phyloP scores from a whole-genome alignment of 2,329 filamentous ascomycete genomes.

The Pseudocercospora crystallina region DNA sequence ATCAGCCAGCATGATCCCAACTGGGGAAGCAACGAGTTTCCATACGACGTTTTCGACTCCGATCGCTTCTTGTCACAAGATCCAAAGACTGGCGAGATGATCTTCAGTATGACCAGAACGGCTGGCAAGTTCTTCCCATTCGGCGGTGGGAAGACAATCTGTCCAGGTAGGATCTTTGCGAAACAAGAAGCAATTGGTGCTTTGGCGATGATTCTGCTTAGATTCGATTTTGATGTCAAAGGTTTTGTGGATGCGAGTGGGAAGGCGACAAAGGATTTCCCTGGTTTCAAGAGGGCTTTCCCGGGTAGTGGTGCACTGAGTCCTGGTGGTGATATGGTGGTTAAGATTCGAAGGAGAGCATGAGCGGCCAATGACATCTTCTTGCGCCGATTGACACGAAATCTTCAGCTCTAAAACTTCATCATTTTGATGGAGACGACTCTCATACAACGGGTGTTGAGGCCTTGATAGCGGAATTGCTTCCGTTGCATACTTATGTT shows the following conservation, averaged over 20 bases:
- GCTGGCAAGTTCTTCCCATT: slow-evolving; percentile 35
- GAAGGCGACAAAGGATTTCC: slow-evolving; percentile 23
- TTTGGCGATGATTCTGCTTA: slow-evolving; percentile 28
- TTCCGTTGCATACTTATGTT: too few relatives aligned
- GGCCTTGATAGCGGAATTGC: too few relatives aligned
- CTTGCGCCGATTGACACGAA: too few relatives aligned
- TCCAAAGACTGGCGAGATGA: slow-evolving; percentile 26
- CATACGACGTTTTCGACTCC: slow-evolving; percentile 27
- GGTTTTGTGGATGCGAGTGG: slow-evolving; percentile 27
- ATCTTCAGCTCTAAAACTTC: too few relatives aligned
- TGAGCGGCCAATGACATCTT: neutral
- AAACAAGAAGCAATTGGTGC: slow-evolving; percentile 33
- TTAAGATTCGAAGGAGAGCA: slow-evolving; percentile 21
- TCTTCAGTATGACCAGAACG: slow-evolving; percentile 30
- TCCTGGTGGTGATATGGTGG: slow-evolving; percentile 29
- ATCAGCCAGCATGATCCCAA: slow-evolving; percentile 31
- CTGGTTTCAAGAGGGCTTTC: slow-evolving; percentile 23
- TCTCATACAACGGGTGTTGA: too few relatives aligned
- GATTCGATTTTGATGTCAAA: slow-evolving; percentile 29
- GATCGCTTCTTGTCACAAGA: slow-evolving; percentile 31
- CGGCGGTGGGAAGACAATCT: slow-evolving; percentile 32
- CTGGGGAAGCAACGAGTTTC: slow-evolving; percentile 23
- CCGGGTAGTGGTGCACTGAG: slow-evolving; percentile 26
- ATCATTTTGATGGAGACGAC: too few relatives aligned
- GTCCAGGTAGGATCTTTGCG: slow-evolving; percentile 30